Evolutionary conservation across 164 flowering plant species (phyloP).

Genomic region (Aristolochia californica): DNA sequence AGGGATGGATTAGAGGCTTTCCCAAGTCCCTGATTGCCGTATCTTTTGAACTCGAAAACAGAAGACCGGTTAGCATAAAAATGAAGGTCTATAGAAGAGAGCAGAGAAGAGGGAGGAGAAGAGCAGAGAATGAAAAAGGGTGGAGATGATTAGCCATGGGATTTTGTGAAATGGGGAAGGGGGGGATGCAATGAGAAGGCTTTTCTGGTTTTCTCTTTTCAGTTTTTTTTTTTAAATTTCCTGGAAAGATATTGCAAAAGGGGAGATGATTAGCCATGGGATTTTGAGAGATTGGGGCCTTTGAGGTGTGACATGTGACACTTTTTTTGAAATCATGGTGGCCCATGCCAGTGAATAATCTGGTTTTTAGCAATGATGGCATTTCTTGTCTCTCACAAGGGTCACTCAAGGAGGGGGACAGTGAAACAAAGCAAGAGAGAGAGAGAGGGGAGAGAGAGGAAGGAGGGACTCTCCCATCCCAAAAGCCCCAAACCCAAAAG

Average conservation of each 20-base stretch:
- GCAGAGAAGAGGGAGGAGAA: not conserved
- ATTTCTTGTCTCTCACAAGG: constrained; percentile 8
- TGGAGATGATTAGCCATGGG: constrained; percentile 5
- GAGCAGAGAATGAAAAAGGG: not conserved
- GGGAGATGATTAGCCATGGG: constrained; percentile 22
- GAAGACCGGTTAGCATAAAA: not conserved
- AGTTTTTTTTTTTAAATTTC: not conserved
- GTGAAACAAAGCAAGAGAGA: constrained; percentile 8
- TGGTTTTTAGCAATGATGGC: constrained; percentile 43
- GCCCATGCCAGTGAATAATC: constrained; percentile 50
- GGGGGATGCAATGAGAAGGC: not conserved
- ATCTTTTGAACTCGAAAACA: not conserved
- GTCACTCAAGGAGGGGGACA: constrained; percentile 2
- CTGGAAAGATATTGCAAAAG: constrained; percentile 12
- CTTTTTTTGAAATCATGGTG: constrained; percentile 37
- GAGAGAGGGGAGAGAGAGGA: not conserved
- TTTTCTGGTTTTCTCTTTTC: not conserved
- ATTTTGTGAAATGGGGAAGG: constrained; percentile 8
- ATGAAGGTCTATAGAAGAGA: not conserved
- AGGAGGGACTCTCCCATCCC: not conserved
- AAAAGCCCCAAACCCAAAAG: not conserved
- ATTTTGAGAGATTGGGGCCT: constrained; percentile 27
- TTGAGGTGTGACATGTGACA: constrained; percentile 36
- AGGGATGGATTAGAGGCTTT: no score
- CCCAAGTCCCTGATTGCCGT: not conserved